Evolutionary conservation across 306 rosid species (phyloP), one percentile per base, ranked within the genome.

Genomic region (Cicer arietinum): DNA sequence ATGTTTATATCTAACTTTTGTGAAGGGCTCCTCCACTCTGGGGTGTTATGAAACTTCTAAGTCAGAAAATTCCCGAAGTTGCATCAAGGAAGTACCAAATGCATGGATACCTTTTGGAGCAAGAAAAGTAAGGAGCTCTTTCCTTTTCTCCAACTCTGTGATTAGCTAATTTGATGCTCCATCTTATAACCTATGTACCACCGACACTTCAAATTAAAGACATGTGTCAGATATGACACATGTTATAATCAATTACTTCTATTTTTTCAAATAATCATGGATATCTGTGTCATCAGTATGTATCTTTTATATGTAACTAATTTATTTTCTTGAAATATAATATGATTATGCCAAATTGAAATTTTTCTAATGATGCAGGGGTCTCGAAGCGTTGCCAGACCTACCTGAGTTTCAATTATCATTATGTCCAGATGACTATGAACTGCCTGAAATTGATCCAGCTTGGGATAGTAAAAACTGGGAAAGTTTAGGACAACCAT

Each of bases 371-470:
- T 60, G 61, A 74, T 72, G 84, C 96, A 94, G 99, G 87, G 86
- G 66, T 82, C 86, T 90, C 10, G 95, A 88, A 80, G 65, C 81
- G 75, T 80, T 94, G 83, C 99, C 99, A 40, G 97, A 90, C 6
- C 83, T 94, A 62, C 99, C 99, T 44, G 96, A 94, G 65, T 94
- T 94, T 51, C 92, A 92, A 78, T 84, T 92, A 69, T 94, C 99
- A 76, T 77, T 92, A 61, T 86, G 78, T 25, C 97, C 99, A 13
- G 97, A 94, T 69, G 95, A 90, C 10, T 94, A 85, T 83, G 86
- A 79, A 67, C 78, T 92, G 20, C 97, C 97, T 3, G 87, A 92
- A 59, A 78, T 82, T 37, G 90, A 94, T 81, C 65, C 87, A 77
- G 80, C 87, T 63, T 94, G 99, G 99, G 86, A 87, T 43, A 84